Percentiles rank a stretch among this genome's conserved stretches.
phyloP scores from a whole-genome alignment of 768 basidiomycete species.

The Boletus vermiculosoides region DNA sequence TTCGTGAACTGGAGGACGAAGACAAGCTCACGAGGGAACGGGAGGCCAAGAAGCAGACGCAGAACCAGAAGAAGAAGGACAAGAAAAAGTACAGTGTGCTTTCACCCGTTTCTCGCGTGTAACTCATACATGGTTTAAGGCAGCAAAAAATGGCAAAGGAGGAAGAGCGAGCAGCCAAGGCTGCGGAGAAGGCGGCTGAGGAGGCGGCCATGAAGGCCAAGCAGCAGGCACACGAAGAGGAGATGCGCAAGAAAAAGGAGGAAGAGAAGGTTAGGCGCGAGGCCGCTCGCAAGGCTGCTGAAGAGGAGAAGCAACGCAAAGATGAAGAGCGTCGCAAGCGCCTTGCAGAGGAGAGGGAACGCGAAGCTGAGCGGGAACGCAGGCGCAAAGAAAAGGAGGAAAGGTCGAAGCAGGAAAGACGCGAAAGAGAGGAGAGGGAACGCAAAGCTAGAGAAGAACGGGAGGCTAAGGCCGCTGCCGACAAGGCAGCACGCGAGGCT shows the following conservation, averaged over 20 bases:
- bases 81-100: constrained; percentile 76
- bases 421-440: constrained; percentile 61
- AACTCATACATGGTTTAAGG: constrained; percentile 40
- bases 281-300: constrained; percentile 66
- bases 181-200: constrained; percentile 84
- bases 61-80: constrained; percentile 99
- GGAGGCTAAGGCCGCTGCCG: constrained; percentile 53
- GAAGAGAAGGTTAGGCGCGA: constrained; percentile 86
- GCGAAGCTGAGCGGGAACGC: constrained; percentile 71
- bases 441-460: constrained; percentile 62
- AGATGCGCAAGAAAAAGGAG: constrained; percentile 75
- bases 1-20: constrained; percentile 95
- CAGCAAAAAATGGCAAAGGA: constrained; percentile 92
- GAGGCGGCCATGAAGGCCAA: constrained; percentile 76
- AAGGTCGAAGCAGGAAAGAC: constrained; percentile 47
- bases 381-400: constrained; percentile 77
- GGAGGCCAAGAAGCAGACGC: constrained; percentile 90
- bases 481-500: constrained; percentile 44
- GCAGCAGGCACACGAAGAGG: constrained; percentile 76
- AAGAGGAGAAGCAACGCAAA: constrained; percentile 79
- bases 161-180: constrained; percentile 79
- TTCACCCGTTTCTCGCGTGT: constrained; percentile 1
- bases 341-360: constrained; percentile 75
- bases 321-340: constrained; percentile 84
- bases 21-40: constrained; percentile 82